Evolutionary conservation across 805 yeast species (phyloP).

Genomic region (Candida vaughaniae): DNA sequence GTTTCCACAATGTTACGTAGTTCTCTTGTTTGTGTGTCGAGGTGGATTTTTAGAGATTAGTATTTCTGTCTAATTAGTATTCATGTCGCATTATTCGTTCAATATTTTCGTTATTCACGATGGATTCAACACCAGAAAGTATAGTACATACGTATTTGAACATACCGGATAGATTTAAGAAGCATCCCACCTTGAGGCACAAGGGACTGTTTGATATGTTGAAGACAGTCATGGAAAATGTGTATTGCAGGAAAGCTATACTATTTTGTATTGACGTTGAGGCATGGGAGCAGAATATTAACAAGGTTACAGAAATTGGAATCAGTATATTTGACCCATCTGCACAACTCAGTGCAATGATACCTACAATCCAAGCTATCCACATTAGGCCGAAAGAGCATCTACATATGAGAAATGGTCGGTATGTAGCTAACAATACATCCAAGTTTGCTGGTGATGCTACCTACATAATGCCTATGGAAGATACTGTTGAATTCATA

Average conservation of each 20-base stretch:
- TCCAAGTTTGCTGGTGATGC: constrained; percentile 50
- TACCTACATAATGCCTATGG: constrained; percentile 40
- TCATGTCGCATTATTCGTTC: too few species aligned
- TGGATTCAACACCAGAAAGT: too few species aligned
- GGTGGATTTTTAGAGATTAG: too few species aligned
- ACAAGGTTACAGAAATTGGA: constrained; percentile 55
- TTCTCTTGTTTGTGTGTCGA: too few species aligned
- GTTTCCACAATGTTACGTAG: too few species aligned
- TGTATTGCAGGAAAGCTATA: constrained; percentile 22
- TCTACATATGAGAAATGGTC: constrained; percentile 44
- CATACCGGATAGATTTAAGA: too few species aligned
- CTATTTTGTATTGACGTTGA: constrained; percentile 56
- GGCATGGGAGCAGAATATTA: constrained; percentile 48
- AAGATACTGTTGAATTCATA: constrained; percentile 36
- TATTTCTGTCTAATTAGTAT: too few species aligned
- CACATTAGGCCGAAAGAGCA: constrained; percentile 48
- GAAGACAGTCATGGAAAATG: constrained; percentile 12
- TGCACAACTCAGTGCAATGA: constrained; percentile 34
- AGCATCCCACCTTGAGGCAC: constrained; percentile 10
- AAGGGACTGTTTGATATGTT: constrained; percentile 5
- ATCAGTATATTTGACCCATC: constrained; percentile 56
- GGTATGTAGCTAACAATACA: constrained; percentile 54
- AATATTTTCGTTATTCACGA: too few species aligned
- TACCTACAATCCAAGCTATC: constrained; percentile 40
- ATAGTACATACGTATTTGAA: too few species aligned